phyloP scores from a whole-genome alignment of 2,329 filamentous ascomycete genomes.

The Nectriaceae sp. region DNA sequence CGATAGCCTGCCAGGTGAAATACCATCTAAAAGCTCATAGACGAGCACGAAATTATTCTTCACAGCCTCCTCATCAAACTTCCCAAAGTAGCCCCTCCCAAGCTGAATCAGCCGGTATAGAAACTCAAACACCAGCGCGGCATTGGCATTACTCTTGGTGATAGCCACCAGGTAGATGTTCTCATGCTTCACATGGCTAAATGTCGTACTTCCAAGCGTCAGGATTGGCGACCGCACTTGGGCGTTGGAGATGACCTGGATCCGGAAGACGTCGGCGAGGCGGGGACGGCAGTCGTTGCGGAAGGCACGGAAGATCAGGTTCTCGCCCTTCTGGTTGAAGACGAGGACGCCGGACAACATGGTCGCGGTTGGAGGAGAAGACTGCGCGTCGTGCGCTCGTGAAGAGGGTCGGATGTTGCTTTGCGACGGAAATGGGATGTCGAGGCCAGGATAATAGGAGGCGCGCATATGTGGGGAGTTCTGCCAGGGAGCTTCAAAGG shows the following conservation, averaged over 20 bases:
- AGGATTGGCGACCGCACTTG: constrained; percentile 97
- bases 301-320: constrained; percentile 98
- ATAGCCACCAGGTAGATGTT: constrained; percentile 98
- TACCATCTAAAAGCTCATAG: constrained; percentile 93
- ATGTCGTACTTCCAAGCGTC: constrained; percentile 95
- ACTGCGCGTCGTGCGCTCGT: constrained; percentile 2
- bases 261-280: constrained; percentile 97
- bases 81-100: constrained; percentile 95
- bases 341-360: constrained; percentile 98
- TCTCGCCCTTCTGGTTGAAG: constrained; percentile 99
- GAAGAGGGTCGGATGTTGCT: constrained; percentile 6
- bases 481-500: constrained; percentile 21
- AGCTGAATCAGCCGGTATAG: constrained; percentile 88
- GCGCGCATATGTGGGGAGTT: constrained; percentile 21
- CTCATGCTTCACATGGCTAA: constrained; percentile 99
- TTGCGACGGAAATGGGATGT: not conserved
- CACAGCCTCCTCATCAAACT: constrained; percentile 98
- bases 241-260: constrained; percentile 98
- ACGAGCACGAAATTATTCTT: constrained; percentile 99
- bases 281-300: constrained; percentile 97
- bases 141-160: constrained; percentile 99
- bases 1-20: constrained; percentile 25
- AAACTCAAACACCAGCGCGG: constrained; percentile 96
- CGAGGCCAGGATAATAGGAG: constrained; percentile 21
- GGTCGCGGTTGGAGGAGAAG: constrained; percentile 36